Conservation (phyloP, 768 basidiomycete species). For the Kwoniella mangroviensis region DNA sequence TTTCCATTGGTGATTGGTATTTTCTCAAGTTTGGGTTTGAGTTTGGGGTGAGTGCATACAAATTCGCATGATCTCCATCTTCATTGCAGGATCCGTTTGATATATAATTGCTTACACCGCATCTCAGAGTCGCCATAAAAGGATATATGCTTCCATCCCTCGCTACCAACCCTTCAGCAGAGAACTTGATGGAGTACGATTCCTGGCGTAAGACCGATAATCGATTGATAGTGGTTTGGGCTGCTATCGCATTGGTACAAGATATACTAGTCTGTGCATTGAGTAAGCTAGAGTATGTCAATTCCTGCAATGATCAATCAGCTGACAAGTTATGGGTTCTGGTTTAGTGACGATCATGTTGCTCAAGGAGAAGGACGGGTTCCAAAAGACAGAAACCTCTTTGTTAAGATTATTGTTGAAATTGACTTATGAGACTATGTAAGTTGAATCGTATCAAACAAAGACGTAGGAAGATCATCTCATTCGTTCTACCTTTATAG, state of each 20-base stretch:
- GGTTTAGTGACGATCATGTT: conserved; percentile 23
- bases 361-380: conserved; percentile 14
- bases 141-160: conserved; percentile 23
- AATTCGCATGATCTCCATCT: not conserved
- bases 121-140: conserved; percentile 22
- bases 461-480: not conserved
- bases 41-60: conserved; percentile 19
- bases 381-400: conserved; percentile 12
- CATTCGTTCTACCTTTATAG: not conserved
- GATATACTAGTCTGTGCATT: conserved; percentile 19
- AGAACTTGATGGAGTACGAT: conserved; percentile 14
- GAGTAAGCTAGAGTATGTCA: conserved; percentile 13
- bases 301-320: no score
- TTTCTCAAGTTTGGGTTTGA: conserved; percentile 22
- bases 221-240: conserved; percentile 21
- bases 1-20: conserved; percentile 20
- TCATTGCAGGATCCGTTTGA: no score
- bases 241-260: conserved; percentile 16
- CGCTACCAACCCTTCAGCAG: conserved; percentile 4
- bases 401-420: conserved; percentile 14
- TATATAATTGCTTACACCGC: no score
- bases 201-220: conserved; percentile 20
- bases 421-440: conserved; percentile 26
- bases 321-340: not conserved
- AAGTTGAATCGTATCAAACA: not conserved